Conservation (phyloP, 345 rosid species). For the Boechera divaricarpa region DNA sequence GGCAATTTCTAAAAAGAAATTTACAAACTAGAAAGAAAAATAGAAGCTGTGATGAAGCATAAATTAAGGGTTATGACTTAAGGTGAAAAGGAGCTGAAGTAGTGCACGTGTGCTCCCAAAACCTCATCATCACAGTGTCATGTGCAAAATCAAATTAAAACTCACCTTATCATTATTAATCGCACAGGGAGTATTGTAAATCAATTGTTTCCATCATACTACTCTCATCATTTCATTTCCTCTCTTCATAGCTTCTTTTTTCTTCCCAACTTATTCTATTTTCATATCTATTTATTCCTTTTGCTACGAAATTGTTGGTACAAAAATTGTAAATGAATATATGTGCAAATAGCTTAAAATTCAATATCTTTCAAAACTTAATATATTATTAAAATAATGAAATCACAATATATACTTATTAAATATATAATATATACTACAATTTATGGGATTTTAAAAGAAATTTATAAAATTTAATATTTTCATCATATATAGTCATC, state of each 20-base stretch:
- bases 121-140: conserved; percentile 44
- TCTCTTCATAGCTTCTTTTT: conserved; percentile 30
- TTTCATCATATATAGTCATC: neutral
- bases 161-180: conserved; percentile 31
- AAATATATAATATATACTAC: too few species aligned
- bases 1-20: too few species aligned
- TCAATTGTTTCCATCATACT: conserved; percentile 36
- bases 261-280: conserved; percentile 6
- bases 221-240: conserved; percentile 35
- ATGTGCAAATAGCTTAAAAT: too few species aligned
- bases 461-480: too few species aligned
- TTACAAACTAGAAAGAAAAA: neutral
- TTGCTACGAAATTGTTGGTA: too few species aligned
- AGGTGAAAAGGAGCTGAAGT: conserved; percentile 25
- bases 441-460: too few species aligned
- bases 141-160: conserved; percentile 29
- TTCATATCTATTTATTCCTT: too few species aligned
- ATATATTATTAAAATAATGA: too few species aligned
- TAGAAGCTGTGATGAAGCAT: conserved; percentile 25
- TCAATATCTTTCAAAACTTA: too few species aligned
- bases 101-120: conserved; percentile 45
- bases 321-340: too few species aligned
- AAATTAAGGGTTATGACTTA: conserved; percentile 15
- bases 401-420: too few species aligned
- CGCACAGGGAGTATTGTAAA: conserved; percentile 1